Percentiles rank a stretch among this genome's conserved stretches.
phyloP scores from a whole-genome alignment of 2,329 filamentous ascomycete species.

The Chaetomium globosum region DNA sequence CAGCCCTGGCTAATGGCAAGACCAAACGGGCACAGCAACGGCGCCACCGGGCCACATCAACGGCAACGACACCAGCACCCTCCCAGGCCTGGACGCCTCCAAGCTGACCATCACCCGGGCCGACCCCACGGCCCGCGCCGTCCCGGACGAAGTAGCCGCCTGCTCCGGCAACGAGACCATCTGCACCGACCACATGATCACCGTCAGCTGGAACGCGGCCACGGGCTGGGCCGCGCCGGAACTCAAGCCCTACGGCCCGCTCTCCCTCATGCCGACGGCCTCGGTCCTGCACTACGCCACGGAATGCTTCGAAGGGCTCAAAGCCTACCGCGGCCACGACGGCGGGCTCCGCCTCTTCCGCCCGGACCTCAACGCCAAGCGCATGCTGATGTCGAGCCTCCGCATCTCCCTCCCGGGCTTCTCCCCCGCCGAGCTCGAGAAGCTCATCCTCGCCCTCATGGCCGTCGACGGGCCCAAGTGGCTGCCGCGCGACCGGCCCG shows the following conservation, averaged over 20 bases:
- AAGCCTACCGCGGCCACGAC: slow-evolving; percentile 78
- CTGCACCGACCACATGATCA: slow-evolving; percentile 88
- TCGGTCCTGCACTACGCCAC: slow-evolving; percentile 86
- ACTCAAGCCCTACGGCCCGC: slow-evolving; percentile 74
- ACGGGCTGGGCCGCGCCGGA: slow-evolving; percentile 74
- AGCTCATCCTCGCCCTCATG: slow-evolving; percentile 71
- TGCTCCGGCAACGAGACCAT: slow-evolving; percentile 55
- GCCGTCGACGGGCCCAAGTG: slow-evolving; percentile 75
- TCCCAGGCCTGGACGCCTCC: slow-evolving; percentile 59
- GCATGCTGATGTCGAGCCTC: slow-evolving; percentile 61
- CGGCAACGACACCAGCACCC: slow-evolving; percentile 37
- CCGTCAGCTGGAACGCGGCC: slow-evolving; percentile 65
- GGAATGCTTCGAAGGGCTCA: slow-evolving; percentile 85
- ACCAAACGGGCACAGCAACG: slow-evolving; percentile 33
- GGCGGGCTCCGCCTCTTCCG: slow-evolving; percentile 76
- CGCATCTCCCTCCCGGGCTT: slow-evolving; percentile 78
- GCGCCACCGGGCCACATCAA: slow-evolving; percentile 24
- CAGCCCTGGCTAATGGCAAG: slow-evolving; percentile 23
- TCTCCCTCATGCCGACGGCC: slow-evolving; percentile 78
- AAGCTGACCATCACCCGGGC: slow-evolving; percentile 60
- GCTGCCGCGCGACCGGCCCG: slow-evolving; percentile 70
- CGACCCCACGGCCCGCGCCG: slow-evolving; percentile 50
- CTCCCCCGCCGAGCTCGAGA: slow-evolving; percentile 69
- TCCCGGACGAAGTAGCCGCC: slow-evolving; percentile 55
- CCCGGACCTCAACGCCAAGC: slow-evolving; percentile 70